A percentile compares a stretch with the other conserved stretches of the same genome.
phyloP scores from a whole-genome alignment of 257 asterid species.

The Salvia splendens region DNA sequence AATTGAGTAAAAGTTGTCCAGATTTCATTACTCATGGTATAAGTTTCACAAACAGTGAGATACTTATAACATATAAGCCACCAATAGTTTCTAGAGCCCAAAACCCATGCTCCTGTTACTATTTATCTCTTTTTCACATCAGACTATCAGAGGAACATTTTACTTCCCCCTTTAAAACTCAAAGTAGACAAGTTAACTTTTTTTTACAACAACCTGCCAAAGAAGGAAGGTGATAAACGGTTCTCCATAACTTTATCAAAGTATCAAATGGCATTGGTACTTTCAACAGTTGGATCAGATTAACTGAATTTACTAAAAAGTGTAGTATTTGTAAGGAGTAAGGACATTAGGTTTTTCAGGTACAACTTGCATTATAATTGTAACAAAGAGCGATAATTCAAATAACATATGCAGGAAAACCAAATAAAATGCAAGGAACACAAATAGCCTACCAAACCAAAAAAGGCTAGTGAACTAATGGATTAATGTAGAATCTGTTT shows the following conservation, averaged over 20 bases:
- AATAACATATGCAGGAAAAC: not conserved
- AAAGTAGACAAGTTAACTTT: not conserved
- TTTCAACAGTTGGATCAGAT: not conserved
- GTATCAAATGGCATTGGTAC: not conserved
- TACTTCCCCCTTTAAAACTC: constrained; percentile 4
- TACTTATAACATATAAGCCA: not conserved
- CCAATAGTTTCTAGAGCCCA: constrained; percentile 4
- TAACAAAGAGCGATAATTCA: constrained; percentile 13
- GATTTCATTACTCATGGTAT: not conserved
- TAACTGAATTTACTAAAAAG: not conserved
- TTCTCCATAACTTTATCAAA: not conserved
- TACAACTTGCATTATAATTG: constrained; percentile 12
- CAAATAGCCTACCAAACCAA: not conserved
- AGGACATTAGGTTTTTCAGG: not conserved
- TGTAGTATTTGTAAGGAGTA: not conserved
- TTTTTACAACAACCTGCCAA: not conserved
- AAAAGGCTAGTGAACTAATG: constrained; percentile 1
- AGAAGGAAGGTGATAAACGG: not conserved
- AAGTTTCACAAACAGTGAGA: not conserved
- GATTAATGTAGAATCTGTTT: not conserved
- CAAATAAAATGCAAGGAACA: not conserved
- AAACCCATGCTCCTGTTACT: not conserved
- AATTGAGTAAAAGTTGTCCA: not conserved
- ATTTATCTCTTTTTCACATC: not conserved
- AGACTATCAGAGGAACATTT: not conserved